phyloP scores from a whole-genome alignment of 1,284 basidiomycete genomes.

The Apiotrichum sp. region DNA sequence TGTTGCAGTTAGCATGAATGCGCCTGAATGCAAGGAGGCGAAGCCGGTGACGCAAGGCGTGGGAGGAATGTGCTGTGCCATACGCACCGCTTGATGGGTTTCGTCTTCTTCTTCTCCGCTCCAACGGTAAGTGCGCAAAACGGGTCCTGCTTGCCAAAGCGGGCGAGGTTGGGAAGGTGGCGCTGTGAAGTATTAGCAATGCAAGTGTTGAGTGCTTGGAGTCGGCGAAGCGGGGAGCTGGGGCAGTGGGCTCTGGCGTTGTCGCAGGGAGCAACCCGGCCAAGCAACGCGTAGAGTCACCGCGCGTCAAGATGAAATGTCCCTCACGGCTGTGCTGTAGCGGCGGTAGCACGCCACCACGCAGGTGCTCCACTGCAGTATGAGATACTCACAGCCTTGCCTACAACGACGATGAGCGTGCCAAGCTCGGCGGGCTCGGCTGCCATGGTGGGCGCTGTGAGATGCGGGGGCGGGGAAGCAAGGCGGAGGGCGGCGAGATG shows the following conservation, averaged over 20 bases:
- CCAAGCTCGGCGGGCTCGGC: conserved; percentile 65
- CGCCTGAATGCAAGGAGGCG: neutral
- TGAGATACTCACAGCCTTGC: conserved; percentile 74
- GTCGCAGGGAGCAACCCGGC: too few species aligned
- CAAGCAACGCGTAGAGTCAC: too few species aligned
- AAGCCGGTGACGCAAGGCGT: too few species aligned
- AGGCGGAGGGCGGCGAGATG: too few species aligned
- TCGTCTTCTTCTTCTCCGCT: conserved; percentile 74
- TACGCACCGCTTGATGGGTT: conserved; percentile 67
- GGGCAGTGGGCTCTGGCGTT: too few species aligned
- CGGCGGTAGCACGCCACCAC: too few species aligned
- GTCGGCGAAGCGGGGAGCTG: neutral
- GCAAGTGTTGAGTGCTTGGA: neutral
- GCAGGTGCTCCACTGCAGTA: too few species aligned
- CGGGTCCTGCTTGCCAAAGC: conserved; percentile 96
- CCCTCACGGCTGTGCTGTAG: too few species aligned
- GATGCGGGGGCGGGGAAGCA: too few species aligned
- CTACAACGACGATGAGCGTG: conserved; percentile 87
- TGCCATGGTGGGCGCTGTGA: conserved; percentile 1
- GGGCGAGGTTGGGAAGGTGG: conserved; percentile 86
- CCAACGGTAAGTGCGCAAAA: conserved; percentile 78
- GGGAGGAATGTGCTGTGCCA: too few species aligned
- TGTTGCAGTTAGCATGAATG: conserved; percentile 9
- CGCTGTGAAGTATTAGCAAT: conserved; percentile 53
- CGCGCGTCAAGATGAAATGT: too few species aligned